Evolutionary conservation across 306 rosid genomes (phyloP).

Genomic region (Vigna mungo): DNA sequence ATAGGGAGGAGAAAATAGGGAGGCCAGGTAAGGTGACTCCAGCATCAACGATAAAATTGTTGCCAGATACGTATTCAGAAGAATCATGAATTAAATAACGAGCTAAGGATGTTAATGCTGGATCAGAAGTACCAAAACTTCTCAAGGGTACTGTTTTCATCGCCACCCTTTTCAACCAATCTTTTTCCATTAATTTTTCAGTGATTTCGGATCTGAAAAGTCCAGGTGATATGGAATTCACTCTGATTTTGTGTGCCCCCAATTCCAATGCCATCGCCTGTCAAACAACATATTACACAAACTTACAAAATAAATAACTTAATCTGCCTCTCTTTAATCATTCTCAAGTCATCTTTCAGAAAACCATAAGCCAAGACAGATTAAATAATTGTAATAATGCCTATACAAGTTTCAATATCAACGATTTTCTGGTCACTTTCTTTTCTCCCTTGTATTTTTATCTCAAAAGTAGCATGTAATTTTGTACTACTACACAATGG

Average conservation of each 20-base stretch:
- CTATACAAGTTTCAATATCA: no score
- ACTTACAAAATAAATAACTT: no score
- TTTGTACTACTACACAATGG: no score
- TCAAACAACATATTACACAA: not conserved
- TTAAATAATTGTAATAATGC: no score
- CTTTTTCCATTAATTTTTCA: slow-evolving; percentile 55
- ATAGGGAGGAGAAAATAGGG: slow-evolving; percentile 82
- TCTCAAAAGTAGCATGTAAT: no score
- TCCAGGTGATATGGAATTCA: slow-evolving; percentile 80
- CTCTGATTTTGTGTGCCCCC: slow-evolving; percentile 76
- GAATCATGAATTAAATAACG: slow-evolving; percentile 83
- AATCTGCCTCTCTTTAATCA: no score
- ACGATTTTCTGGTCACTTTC: no score
- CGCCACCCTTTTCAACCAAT: slow-evolving; percentile 73
- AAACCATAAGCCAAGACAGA: no score
- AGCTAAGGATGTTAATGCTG: slow-evolving; percentile 75
- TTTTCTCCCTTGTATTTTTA: no score
- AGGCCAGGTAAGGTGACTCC: slow-evolving; percentile 76
- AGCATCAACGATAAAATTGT: slow-evolving; percentile 66
- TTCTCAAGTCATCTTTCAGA: no score
- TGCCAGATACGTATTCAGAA: slow-evolving; percentile 75
- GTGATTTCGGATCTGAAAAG: slow-evolving; percentile 87
- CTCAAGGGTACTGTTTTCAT: slow-evolving; percentile 63
- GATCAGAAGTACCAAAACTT: slow-evolving; percentile 62
- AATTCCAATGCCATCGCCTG: slow-evolving; percentile 89